These are phyloP conservation scores for Bipolaris sorokiniana DNA, from an alignment of 2,329 filamentous ascomycete species.

Conservation along the genomic window DNA sequence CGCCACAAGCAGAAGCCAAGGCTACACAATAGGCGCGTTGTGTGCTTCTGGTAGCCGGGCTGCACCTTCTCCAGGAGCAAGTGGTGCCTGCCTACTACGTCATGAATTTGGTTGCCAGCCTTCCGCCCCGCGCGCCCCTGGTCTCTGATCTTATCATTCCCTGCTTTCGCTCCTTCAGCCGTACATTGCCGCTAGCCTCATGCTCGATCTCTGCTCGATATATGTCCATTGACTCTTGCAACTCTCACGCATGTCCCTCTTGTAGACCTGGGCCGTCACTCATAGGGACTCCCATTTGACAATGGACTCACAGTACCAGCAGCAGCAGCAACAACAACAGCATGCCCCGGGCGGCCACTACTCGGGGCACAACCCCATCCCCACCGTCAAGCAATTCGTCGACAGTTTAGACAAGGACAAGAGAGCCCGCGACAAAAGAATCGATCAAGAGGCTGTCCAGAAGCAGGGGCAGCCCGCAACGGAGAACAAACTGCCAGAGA, in stretches of 20 bases:
- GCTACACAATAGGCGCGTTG: constrained; percentile 7
- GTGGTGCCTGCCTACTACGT: constrained; percentile 25
- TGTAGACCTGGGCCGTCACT: constrained; percentile 5
- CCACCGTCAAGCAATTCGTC: constrained; percentile 85
- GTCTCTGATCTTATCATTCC: constrained; percentile 18
- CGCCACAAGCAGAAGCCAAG: constrained; percentile 10
- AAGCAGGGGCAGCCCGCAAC: constrained; percentile 35
- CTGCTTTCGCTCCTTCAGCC: constrained; percentile 25
- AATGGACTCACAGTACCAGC: constrained; percentile 50
- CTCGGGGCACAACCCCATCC: constrained; percentile 81
- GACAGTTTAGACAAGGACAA: constrained; percentile 80
- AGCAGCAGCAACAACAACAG: constrained; percentile 56
- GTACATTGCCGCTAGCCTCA: constrained; percentile 9
- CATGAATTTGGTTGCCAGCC: constrained; percentile 18
- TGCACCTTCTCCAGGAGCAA: constrained; percentile 13
- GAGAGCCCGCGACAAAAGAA: constrained; percentile 71
- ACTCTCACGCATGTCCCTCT: constrained; percentile 9
- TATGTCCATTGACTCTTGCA: constrained; percentile 2
- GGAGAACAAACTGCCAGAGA: constrained; percentile 56
- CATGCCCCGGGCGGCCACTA: constrained; percentile 70
- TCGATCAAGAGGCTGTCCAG: constrained; percentile 61
- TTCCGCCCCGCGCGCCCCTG: constrained; percentile 10
- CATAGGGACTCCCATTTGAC: neutral
- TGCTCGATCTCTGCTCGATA: constrained; percentile 1
- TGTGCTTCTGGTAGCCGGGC: constrained; percentile 20